Evolutionary conservation across 768 basidiomycete species (phyloP).

Genomic region (Sporobolomyces pararoseus): DNA sequence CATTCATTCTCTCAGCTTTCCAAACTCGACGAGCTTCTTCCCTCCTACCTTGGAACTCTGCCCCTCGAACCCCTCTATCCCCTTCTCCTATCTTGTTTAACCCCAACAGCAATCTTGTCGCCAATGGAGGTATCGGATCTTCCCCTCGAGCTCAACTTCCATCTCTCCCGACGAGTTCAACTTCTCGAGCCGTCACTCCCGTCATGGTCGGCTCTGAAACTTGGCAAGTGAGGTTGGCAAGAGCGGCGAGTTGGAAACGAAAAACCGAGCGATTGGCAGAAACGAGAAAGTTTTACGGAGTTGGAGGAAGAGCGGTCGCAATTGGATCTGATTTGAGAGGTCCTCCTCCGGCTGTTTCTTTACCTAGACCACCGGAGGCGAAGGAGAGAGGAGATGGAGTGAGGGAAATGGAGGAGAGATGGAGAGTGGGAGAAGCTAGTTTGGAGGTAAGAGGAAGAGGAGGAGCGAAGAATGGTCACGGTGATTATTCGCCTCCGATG

Average conservation of each 20-base stretch:
- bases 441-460: conserved; percentile 3
- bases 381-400: background rate
- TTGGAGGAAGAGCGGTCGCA: background rate
- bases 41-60: background rate
- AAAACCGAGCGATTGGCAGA: conserved; percentile 17
- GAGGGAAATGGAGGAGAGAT: conserved; percentile 30
- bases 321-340: background rate
- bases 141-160: background rate
- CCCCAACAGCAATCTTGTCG: background rate
- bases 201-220: background rate
- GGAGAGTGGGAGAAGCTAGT: conserved; percentile 6
- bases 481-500: background rate
- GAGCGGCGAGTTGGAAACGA: conserved; percentile 26
- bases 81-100: background rate
- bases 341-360: conserved; percentile 16
- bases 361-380: conserved; percentile 9
- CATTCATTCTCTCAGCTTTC: background rate
- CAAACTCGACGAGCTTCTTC: conserved; percentile 8
- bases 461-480: too few species aligned
- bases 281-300: conserved; percentile 21
- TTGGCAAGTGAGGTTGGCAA: conserved; percentile 14
- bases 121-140: conserved; percentile 5
- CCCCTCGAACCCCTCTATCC: background rate
- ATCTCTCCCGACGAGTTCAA: background rate
- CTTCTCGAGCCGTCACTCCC: background rate